These are phyloP conservation scores for Aplosporella prunicola DNA, from an alignment of 2,329 filamentous ascomycete genomes.

Conservation along the genomic window DNA sequence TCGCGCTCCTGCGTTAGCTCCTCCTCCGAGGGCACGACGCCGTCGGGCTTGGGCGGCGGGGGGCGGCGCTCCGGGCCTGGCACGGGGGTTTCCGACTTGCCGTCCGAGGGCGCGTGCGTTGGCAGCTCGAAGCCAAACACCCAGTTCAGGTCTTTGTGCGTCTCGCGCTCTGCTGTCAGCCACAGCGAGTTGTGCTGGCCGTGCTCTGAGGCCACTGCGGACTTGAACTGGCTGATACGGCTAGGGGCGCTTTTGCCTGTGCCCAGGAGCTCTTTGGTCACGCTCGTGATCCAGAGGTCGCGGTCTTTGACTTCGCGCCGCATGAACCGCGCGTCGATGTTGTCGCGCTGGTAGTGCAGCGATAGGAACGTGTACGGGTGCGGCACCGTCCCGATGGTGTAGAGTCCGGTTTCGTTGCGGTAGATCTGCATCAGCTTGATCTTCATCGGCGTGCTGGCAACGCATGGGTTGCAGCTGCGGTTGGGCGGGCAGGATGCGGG, in stretches of 20 bases:
- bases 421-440: conserved; percentile 60
- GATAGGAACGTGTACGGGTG: conserved; percentile 80
- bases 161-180: conserved; percentile 59
- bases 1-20: conserved; percentile 47
- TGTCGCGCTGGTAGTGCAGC: conserved; percentile 49
- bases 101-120: conserved; percentile 27
- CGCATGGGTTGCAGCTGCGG: conserved; percentile 63
- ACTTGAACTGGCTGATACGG: conserved; percentile 68
- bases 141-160: conserved; percentile 73
- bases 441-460: conserved; percentile 41
- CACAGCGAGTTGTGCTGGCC: conserved; percentile 56
- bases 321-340: conserved; percentile 33
- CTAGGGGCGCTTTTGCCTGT: conserved; percentile 51
- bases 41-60: conserved; percentile 35
- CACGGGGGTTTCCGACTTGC: conserved; percentile 48
- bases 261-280: conserved; percentile 62
- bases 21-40: conserved; percentile 43
- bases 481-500: conserved; percentile 80
- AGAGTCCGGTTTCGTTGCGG: conserved; percentile 61
- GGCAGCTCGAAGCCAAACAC: conserved; percentile 79
- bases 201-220: conserved; percentile 60
- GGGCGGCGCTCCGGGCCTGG: conserved; percentile 49
- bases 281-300: conserved; percentile 66
- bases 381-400: conserved; percentile 78
- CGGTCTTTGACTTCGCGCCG: conserved; percentile 55